A percentile compares a stretch with the other conserved stretches of the same genome.
Conservation (phyloP, 495 filamentous ascomycete genomes). For the Penicillium parvum region DNA sequence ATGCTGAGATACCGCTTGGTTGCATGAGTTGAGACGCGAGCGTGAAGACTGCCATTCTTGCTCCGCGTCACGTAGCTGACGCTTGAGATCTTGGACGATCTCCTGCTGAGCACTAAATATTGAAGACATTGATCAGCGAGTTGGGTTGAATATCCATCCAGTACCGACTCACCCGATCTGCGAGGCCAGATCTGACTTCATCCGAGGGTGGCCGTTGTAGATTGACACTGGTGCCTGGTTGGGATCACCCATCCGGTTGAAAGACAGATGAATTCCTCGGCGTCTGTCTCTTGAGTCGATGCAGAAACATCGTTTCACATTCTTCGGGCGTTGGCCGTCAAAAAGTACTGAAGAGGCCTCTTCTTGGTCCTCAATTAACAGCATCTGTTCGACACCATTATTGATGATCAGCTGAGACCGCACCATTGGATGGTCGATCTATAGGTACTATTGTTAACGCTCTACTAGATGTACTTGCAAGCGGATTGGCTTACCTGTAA, state of each 20-base stretch:
- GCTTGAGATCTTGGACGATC: conserved; percentile 38
- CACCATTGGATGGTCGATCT: conserved; percentile 76
- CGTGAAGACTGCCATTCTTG: conserved; percentile 28
- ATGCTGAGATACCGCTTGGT: conserved; percentile 40
- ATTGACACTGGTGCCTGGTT: conserved; percentile 51
- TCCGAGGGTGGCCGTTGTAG: conserved; percentile 54
- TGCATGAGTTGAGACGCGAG: conserved; percentile 29
- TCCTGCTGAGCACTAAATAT: conserved; percentile 40
- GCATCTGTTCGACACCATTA: conserved; percentile 75
- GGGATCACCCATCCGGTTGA: conserved; percentile 49
- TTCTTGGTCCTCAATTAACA: conserved; percentile 63
- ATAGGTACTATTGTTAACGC: conserved; percentile 2
- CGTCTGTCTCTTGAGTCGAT: conserved; percentile 55
- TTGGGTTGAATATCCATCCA: not conserved
- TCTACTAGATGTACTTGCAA: not conserved
- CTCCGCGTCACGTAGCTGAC: conserved; percentile 35
- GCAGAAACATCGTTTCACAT: conserved; percentile 68
- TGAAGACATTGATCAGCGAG: not conserved
- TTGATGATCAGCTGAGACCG: conserved; percentile 79
- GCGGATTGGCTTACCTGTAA: conserved; percentile 51
- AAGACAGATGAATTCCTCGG: conserved; percentile 60
- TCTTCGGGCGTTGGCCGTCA: conserved; percentile 52
- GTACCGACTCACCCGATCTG: conserved; percentile 50
- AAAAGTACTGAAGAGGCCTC: conserved; percentile 70
- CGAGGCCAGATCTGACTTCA: conserved; percentile 72